phyloP scores from a whole-genome alignment of 805 yeast genomes.

The Saccharomycopsis sp. region DNA sequence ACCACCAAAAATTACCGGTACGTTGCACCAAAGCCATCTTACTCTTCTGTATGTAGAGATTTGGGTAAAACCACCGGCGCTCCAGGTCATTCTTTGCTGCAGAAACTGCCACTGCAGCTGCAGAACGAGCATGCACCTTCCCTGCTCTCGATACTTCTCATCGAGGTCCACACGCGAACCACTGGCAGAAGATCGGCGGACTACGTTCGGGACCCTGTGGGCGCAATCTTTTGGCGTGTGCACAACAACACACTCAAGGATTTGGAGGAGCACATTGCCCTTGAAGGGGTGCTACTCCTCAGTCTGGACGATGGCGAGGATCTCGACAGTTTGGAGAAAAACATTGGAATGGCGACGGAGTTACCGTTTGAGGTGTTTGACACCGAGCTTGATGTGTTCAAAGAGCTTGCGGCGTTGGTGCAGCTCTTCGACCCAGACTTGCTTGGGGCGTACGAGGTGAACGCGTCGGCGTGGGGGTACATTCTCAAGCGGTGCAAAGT shows the following conservation, averaged over 20 bases:
- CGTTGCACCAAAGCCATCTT: slow-evolving; percentile 39
- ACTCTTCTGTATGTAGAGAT: no score
- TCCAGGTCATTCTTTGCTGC: no score
- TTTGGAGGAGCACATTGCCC: no score
- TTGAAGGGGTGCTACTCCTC: no score
- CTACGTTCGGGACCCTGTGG: slow-evolving; percentile 51
- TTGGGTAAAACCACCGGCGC: no score
- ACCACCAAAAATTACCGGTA: slow-evolving; percentile 38
- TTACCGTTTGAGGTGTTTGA: slow-evolving; percentile 34
- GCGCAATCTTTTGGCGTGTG: slow-evolving; percentile 61
- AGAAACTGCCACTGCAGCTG: no score
- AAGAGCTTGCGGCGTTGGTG: slow-evolving; percentile 45
- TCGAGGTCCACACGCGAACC: slow-evolving; percentile 63
- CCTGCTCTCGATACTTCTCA: no score
- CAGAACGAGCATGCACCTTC: no score
- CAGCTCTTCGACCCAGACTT: slow-evolving; percentile 77
- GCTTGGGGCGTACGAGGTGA: slow-evolving; percentile 76
- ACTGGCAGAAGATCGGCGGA: slow-evolving; percentile 48
- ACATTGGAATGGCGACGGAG: no score
- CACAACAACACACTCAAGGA: no score
- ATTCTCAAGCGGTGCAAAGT: slow-evolving; percentile 51
- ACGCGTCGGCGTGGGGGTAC: slow-evolving; percentile 84
- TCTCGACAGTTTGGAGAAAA: no score
- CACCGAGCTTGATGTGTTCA: slow-evolving; percentile 52
- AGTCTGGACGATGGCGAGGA: no score